Base-by-base conservation (phyloP, 805 yeast species). In the Barnettozyma californica region DNA sequence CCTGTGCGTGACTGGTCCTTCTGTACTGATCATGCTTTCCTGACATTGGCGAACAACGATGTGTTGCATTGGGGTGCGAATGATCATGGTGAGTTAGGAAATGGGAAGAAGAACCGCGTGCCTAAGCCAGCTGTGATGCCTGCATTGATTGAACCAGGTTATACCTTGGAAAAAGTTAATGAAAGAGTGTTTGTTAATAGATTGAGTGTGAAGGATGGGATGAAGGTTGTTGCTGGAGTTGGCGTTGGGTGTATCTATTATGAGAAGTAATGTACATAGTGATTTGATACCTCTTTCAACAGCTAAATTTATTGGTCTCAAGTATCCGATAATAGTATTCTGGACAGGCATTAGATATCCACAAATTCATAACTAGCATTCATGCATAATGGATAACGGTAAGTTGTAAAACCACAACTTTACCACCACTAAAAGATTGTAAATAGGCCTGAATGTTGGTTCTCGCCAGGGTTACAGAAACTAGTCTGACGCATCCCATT, bases 51-150 rank as follows among this genome's bases (percentile, higher is more conserved):
- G 38, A 84, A 84, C 52, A 76, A 76, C 19, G 89, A 84, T 59
- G 84, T 89, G 19, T 63, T 84, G 35, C 76, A 70, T 5, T 89
- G 96, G 89, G 99, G 99, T 21, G 84, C 81, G 40, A 92, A 91
- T 65, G 85, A 81, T 59, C 71, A 55, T 56, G 95, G 92, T 21
- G 97, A 92, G 67, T 73, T 87, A 40, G 97, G 95, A 11, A 87
- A 82, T 59, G 95, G 96, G 26, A 85, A 84, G 59, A 71, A 76
- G 38, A 75, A 76, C 50, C 84, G 84, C 61, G 64, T 74, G 18
- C 70, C 81, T 26, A 69, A 68, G 51, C 92, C 94, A 0, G 46
- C 64, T 1, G 62, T 68, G 9, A 61, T 82, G 27, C 88, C 89
- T 6, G 68, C 73, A 18, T 61, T 84, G 18, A 55, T 83, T 18